These are phyloP conservation scores for Colletotrichum liaoningense DNA, from an alignment of 2,329 filamentous ascomycete species.

Conservation along the genomic window DNA sequence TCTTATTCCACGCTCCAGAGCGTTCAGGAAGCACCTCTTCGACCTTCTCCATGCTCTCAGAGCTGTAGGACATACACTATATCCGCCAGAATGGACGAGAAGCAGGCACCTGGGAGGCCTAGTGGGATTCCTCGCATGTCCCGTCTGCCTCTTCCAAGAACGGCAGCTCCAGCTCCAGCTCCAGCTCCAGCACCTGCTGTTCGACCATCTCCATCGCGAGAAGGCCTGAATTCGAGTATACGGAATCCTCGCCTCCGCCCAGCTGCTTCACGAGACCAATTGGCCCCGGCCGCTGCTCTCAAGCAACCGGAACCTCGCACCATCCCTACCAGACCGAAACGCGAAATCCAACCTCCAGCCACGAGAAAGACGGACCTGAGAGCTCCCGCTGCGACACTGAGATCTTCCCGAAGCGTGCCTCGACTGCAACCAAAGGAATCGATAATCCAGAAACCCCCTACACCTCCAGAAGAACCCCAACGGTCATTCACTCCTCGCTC, in stretches of 20 bases:
- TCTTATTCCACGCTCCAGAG: not conserved
- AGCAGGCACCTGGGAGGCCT: conserved; percentile 25
- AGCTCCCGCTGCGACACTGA: conserved; percentile 3
- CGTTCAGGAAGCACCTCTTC: not conserved
- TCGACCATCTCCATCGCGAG: conserved; percentile 44
- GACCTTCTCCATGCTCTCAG: not conserved
- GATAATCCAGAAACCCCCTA: conserved; percentile 28
- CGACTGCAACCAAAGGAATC: conserved; percentile 25
- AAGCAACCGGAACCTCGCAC: conserved; percentile 17
- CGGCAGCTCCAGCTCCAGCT: conserved; percentile 39
- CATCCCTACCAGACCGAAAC: conserved; percentile 23
- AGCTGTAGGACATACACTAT: not conserved
- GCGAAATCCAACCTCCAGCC: conserved; percentile 35
- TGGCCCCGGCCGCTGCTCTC: conserved; percentile 32
- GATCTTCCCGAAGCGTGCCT: conserved; percentile 18
- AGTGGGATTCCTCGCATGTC: conserved; percentile 52
- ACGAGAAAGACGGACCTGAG: conserved; percentile 23
- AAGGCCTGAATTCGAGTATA: conserved; percentile 39
- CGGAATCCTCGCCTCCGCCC: conserved; percentile 50
- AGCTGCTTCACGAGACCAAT: conserved; percentile 44
- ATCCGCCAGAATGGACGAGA: conserved; percentile 32
- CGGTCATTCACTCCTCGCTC: conserved; percentile 41
- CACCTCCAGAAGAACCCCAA: conserved; percentile 36
- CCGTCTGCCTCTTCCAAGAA: conserved; percentile 50
- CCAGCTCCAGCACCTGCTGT: conserved; percentile 40